phyloP scores from a whole-genome alignment of 129 eudicot species.

The Centella asiatica region DNA sequence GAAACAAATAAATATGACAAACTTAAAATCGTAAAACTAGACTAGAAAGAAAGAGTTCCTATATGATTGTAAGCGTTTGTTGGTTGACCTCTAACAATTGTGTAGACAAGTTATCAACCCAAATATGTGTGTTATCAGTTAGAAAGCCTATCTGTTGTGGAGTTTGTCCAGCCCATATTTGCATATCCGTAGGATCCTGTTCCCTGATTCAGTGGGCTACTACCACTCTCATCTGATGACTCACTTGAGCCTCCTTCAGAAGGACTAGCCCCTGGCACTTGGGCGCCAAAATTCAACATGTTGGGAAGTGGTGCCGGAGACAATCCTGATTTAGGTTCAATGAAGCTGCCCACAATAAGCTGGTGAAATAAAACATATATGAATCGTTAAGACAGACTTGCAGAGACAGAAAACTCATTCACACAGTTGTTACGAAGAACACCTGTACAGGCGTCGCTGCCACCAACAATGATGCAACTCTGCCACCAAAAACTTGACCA shows the following conservation, averaged over 20 bases:
- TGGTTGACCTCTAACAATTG: conserved; percentile 11
- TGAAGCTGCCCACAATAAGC: conserved; percentile 40
- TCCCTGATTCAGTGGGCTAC: conserved; percentile 15
- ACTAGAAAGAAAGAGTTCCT: conserved; percentile 5
- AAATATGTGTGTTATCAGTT: conserved; percentile 15
- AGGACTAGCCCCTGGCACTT: conserved; percentile 14
- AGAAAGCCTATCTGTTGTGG: conserved; percentile 52
- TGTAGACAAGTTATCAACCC: not conserved
- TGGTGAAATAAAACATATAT: conserved; percentile 15
- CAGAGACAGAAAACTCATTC: not conserved
- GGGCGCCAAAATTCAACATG: conserved; percentile 28
- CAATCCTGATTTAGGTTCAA: conserved; percentile 24
- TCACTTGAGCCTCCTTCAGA: conserved; percentile 28
- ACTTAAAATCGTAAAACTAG: no score
- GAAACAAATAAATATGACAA: no score
- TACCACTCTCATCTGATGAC: conserved; percentile 26
- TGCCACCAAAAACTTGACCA: conserved; percentile 39
- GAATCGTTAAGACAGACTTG: not conserved
- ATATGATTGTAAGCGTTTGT: conserved; percentile 17
- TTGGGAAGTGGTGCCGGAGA: conserved; percentile 12
- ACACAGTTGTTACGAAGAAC: not conserved
- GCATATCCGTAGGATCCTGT: conserved; percentile 19
- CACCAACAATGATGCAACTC: conserved; percentile 29
- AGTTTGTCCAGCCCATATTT: conserved; percentile 61
- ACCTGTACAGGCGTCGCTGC: conserved; percentile 47